Percentiles rank a stretch among this genome's conserved stretches.
Evolutionary conservation across 441 rosid species (phyloP).

Genomic region (Biscutella laevigata): DNA sequence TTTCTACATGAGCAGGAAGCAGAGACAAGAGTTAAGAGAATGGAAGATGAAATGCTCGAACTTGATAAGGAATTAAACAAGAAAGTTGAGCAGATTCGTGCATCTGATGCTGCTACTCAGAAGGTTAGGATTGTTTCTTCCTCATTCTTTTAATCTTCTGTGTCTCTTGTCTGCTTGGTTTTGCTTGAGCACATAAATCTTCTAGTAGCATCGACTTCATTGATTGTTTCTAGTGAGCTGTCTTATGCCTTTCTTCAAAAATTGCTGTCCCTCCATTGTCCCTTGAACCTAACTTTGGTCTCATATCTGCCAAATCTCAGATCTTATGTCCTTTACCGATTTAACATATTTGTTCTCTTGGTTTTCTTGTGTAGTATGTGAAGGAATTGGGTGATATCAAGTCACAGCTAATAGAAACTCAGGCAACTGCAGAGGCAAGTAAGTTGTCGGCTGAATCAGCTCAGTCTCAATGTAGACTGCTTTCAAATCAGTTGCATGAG

Average conservation of each 20-base stretch:
- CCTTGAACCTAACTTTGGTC: neutral
- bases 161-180: neutral
- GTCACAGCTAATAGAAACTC: constrained; percentile 54
- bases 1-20: constrained; percentile 49
- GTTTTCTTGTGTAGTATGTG: constrained; percentile 38
- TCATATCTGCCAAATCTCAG: neutral
- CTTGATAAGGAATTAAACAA: constrained; percentile 51
- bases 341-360: neutral
- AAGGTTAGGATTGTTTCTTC: constrained; percentile 39
- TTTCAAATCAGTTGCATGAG: constrained; percentile 55
- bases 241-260: neutral
- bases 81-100: constrained; percentile 54
- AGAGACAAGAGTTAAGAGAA: constrained; percentile 51
- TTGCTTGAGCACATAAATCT: neutral
- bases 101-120: constrained; percentile 56
- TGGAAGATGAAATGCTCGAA: constrained; percentile 50
- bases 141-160: neutral
- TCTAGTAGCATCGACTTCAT: neutral
- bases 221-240: neutral
- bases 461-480: constrained; percentile 52
- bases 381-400: constrained; percentile 54
- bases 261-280: neutral
- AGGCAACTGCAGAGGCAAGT: constrained; percentile 72
- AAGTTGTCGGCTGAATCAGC: constrained; percentile 71
- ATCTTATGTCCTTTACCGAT: neutral